A percentile compares a stretch with the other conserved stretches of the same genome.
Evolutionary conservation across 2,329 filamentous ascomycete species (phyloP).

Genomic region (Epichloe sibirici): DNA sequence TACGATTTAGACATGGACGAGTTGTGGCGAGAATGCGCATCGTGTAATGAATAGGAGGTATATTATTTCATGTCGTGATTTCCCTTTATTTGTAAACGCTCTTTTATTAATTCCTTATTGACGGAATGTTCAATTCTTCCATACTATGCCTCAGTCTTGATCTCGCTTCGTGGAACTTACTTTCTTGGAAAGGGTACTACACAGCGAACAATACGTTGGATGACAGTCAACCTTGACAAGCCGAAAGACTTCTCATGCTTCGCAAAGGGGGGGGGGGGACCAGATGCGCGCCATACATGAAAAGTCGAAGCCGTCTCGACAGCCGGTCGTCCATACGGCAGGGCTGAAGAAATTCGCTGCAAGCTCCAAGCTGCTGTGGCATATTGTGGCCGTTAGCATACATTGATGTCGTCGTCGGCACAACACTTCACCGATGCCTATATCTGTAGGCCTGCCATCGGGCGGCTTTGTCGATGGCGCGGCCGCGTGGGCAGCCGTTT

Average conservation of each 20-base stretch:
- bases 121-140: too few species aligned
- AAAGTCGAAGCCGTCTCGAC: constrained; percentile 21
- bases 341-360: constrained; percentile 19
- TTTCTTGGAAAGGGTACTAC: constrained; percentile 19
- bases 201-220: not conserved
- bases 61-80: too few species aligned
- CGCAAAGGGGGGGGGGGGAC: too few species aligned
- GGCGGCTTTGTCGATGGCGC: too few species aligned
- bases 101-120: too few species aligned
- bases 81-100: too few species aligned
- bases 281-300: constrained; percentile 13
- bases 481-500: too few species aligned
- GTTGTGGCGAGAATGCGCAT: constrained; percentile 17
- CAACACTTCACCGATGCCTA: too few species aligned
- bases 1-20: constrained; percentile 5
- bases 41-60: too few species aligned
- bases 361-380: constrained; percentile 15
- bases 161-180: constrained; percentile 12
- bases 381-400: constrained; percentile 11
- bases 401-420: not conserved
- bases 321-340: constrained; percentile 15
- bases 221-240: not conserved
- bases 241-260: too few species aligned
- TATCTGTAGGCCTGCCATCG: too few species aligned
- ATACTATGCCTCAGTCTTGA: too few species aligned